Conservation (phyloP, 257 asterid species). For the Paraleonurus japonicus region DNA sequence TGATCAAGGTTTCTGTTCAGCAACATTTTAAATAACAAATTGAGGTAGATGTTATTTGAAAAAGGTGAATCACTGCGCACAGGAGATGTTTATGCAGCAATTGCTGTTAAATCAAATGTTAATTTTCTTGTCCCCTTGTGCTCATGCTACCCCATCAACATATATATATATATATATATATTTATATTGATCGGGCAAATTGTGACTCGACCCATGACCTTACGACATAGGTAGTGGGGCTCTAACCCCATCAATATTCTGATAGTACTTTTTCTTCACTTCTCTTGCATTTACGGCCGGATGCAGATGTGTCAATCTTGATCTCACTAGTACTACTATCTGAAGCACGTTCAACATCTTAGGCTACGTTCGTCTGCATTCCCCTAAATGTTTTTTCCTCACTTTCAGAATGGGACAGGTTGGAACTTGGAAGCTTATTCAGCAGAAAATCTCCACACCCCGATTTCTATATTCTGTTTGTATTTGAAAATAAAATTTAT, state of each 20-base stretch:
- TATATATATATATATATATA: too few species aligned
- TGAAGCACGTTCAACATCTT: conserved; percentile 5
- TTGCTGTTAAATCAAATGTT: conserved; percentile 2
- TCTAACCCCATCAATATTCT: background rate
- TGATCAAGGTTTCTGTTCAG: background rate
- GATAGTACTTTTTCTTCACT: background rate
- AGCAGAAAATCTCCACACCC: background rate
- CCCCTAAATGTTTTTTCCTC: background rate
- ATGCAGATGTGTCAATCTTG: background rate
- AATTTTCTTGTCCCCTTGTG: background rate
- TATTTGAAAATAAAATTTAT: too few species aligned
- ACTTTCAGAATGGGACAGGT: conserved; percentile 3
- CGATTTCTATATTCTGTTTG: background rate
- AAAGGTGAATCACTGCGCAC: background rate
- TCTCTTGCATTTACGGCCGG: background rate
- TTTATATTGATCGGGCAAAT: too few species aligned
- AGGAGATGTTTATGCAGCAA: conserved; percentile 16
- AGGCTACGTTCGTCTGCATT: background rate
- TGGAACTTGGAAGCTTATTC: conserved; percentile 1
- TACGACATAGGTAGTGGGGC: too few species aligned
- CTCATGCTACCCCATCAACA: background rate
- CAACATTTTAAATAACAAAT: background rate
- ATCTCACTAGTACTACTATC: background rate
- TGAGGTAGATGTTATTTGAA: background rate
- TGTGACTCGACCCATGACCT: too few species aligned